These are phyloP conservation scores for Elaeis oleifera DNA, from an alignment of 202 grass and related monocot species.

Conservation along the genomic window DNA sequence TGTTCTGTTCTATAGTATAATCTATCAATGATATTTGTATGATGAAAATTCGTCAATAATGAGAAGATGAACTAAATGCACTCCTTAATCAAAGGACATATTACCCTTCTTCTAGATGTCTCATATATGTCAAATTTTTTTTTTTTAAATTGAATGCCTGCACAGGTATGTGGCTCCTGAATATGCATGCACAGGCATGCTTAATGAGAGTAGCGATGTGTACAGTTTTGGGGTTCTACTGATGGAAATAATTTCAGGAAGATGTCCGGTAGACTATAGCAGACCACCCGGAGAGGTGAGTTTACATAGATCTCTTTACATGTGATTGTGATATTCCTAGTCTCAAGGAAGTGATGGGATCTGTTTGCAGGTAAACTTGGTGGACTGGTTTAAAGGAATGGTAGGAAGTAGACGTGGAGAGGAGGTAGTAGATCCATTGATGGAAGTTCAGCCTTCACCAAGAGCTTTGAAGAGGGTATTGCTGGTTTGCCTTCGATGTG, in stretches of 20 bases:
- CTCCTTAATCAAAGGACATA: too few relatives aligned
- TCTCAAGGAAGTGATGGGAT: neutral
- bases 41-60: too few relatives aligned
- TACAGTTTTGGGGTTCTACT: slow-evolving; percentile 96
- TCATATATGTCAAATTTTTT: neutral
- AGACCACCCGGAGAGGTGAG: slow-evolving; percentile 58
- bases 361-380: slow-evolving; percentile 60
- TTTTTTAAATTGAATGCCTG: neutral
- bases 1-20: too few relatives aligned
- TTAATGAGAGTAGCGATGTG: slow-evolving; percentile 83
- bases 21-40: too few relatives aligned
- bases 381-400: slow-evolving; percentile 95
- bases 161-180: slow-evolving; percentile 84
- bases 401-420: slow-evolving; percentile 63
- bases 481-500: slow-evolving; percentile 83
- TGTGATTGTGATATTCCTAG: neutral
- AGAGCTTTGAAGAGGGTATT: slow-evolving; percentile 66
- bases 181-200: slow-evolving; percentile 91
- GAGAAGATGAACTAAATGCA: too few relatives aligned
- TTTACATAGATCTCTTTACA: neutral
- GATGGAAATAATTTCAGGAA: slow-evolving; percentile 89
- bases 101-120: too few relatives aligned
- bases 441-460: slow-evolving; percentile 42
- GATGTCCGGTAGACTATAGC: slow-evolving; percentile 83
- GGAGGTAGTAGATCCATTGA: slow-evolving; percentile 54